Evolutionary conservation across 192 early-diverging fungal species (phyloP), one percentile per base, ranked within the genome.

Genomic region (Entomortierella beljakovae): DNA sequence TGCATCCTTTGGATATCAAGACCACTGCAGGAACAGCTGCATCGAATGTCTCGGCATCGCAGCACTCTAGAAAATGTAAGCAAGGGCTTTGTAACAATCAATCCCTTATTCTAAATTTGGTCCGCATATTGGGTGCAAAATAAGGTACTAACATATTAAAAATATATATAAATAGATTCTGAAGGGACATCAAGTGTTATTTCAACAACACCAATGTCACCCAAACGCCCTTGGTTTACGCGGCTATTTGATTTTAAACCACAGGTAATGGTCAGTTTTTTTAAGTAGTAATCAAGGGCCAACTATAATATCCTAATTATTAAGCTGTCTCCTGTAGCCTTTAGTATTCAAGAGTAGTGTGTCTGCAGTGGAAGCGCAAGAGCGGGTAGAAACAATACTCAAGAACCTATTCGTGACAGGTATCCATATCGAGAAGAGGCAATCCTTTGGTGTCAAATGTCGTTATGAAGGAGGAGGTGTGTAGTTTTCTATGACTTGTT

Each of bases 241-340:
- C 33, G 72, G 32, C 65, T 76, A 22, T 76, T 76, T 62, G 72
- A 76, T 58, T 76, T 76, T 33, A 76, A 76, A 52, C 72, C 72
- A 8, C 72, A 76, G 64, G 72, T 76, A 55, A 42, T 28, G 28
- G 55, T 13, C 32, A 20, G 23, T 28, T 32, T 20, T 50, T 50
- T 16, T 11, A 18, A 11, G 42, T 43, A 43, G 8, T 43, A 18
- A 43, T 11, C 18, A 11, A 50, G 16, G 4, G 23, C 49, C 29
- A 34, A 62, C 43, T 8, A 35, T 32, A 6, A 13, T 6, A 38
- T 38, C 62, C 35, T 9, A 16, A 37, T 9, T 55, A 20, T 31
- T 35, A 2, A 10, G 23, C 49, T n/a, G n/a, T 50, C 15, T 16
- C 4, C 23, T 22, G 7, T 46, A 74, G 71, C 71, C 71, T 6